These are phyloP conservation scores for Artemisia annua DNA, from an alignment of 129 eudicot species.

Conservation along the genomic window DNA sequence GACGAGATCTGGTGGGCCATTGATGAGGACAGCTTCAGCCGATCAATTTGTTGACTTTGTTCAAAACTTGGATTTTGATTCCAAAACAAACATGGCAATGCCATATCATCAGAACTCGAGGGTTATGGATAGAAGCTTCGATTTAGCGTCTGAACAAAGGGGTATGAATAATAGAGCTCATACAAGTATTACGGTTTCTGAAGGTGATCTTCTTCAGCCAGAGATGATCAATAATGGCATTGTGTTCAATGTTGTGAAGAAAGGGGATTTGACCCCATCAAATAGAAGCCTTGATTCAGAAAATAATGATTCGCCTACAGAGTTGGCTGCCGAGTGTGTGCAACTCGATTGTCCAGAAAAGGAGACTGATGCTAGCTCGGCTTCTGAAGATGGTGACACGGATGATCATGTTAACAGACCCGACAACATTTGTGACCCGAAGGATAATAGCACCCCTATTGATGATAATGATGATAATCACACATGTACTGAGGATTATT, in stretches of 20 bases:
- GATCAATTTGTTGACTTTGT: constrained; percentile 67
- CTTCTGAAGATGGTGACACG: constrained; percentile 52
- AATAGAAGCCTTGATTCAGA: constrained; percentile 67
- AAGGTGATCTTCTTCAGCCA: constrained; percentile 81
- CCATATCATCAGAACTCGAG: constrained; percentile 40
- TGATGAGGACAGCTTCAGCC: constrained; percentile 92
- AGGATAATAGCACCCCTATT: constrained; percentile 9
- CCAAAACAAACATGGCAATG: constrained; percentile 29
- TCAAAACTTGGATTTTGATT: constrained; percentile 56
- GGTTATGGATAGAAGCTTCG: constrained; percentile 45
- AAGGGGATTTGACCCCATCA: constrained; percentile 56
- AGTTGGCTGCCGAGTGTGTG: constrained; percentile 61
- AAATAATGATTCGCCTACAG: constrained; percentile 28
- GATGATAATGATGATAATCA: constrained; percentile 11
- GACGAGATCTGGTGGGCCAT: constrained; percentile 92
- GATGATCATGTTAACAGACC: constrained; percentile 10
- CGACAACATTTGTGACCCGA: not conserved
- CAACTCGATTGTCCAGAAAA: constrained; percentile 61
- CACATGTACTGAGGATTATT: not conserved
- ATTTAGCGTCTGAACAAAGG: constrained; percentile 46
- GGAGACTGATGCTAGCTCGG: constrained; percentile 67
- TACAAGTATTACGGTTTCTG: constrained; percentile 62
- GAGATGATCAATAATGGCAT: constrained; percentile 66
- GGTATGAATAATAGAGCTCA: constrained; percentile 28
- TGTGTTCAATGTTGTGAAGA: constrained; percentile 76